phyloP scores from a whole-genome alignment of 1,284 basidiomycete species.

The Pisolithus thermaeus region DNA sequence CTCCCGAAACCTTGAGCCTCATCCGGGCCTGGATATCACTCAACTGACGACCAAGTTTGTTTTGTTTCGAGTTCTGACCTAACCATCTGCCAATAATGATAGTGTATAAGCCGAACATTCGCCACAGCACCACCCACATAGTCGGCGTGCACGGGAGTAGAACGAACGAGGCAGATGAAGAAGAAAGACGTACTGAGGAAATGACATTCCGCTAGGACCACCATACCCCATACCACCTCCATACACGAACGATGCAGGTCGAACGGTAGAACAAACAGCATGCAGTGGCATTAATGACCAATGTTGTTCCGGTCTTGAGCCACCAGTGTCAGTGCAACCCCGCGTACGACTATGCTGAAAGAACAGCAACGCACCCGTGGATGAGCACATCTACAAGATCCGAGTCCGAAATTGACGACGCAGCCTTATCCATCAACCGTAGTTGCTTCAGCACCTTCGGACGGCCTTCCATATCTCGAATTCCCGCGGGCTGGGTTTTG shows the following conservation, averaged over 20 bases:
- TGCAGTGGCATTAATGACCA: constrained; percentile 96
- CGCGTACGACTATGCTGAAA: not conserved
- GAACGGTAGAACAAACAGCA: constrained; percentile 84
- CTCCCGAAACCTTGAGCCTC: constrained; percentile 88
- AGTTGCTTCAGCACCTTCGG: constrained; percentile 68
- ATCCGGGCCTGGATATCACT: constrained; percentile 93
- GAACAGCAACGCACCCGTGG: constrained; percentile 64
- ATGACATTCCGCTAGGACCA: constrained; percentile 61
- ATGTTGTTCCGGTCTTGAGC: constrained; percentile 75
- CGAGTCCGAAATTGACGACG: constrained; percentile 89
- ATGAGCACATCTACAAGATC: constrained; percentile 94
- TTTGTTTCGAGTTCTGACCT: constrained; percentile 93
- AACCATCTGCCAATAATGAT: constrained; percentile 66
- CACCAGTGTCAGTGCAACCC: not conserved
- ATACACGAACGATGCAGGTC: constrained; percentile 79
- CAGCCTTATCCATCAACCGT: constrained; percentile 81
- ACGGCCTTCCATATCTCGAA: constrained; percentile 55
- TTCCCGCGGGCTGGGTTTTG: constrained; percentile 69
- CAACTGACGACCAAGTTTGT: constrained; percentile 76
- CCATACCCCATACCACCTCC: constrained; percentile 67
- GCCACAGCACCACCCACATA: not conserved
- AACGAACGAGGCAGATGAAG: not conserved
- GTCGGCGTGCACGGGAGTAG: not conserved
- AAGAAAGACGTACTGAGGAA: constrained; percentile 66
- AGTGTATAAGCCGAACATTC: not conserved